phyloP scores from a whole-genome alignment of 306 rosid genomes.

The Canavalia gladiata region DNA sequence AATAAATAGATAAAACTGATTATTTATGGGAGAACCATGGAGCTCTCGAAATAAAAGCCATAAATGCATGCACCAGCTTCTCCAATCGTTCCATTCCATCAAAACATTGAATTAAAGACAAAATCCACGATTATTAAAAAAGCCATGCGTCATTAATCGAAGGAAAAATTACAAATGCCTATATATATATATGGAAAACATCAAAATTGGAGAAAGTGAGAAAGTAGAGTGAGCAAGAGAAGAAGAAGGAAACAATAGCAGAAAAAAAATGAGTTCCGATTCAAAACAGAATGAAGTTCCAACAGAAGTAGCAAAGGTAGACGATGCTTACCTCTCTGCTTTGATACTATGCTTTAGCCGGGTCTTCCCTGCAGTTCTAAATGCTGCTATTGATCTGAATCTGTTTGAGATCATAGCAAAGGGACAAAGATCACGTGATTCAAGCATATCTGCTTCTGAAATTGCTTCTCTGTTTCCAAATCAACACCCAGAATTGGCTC shows the following conservation, averaged over 20 bases:
- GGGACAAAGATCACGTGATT: background rate
- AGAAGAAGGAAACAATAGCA: background rate
- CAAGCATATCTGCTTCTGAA: conserved; percentile 33
- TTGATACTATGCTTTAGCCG: background rate
- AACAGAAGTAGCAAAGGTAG: background rate
- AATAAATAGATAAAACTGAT: too few species aligned
- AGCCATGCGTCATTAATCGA: too few species aligned
- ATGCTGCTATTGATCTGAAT: conserved; percentile 42
- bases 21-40: too few species aligned
- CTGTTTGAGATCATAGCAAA: conserved; percentile 47
- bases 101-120: too few species aligned
- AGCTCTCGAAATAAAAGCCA: too few species aligned
- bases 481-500: conserved; percentile 22
- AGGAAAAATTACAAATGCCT: too few species aligned
- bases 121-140: too few species aligned
- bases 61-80: too few species aligned
- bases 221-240: background rate
- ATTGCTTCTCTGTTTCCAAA: conserved; percentile 45
- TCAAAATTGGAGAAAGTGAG: background rate
- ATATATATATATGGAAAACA: too few species aligned
- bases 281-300: background rate
- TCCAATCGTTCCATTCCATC: too few species aligned
- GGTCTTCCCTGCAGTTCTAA: background rate
- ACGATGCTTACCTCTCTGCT: conserved; percentile 19
- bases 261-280: conserved; percentile 7